Evolutionary conservation across 192 early-diverging fungal species (phyloP).

Genomic region (Polychytrium aggregatum): DNA sequence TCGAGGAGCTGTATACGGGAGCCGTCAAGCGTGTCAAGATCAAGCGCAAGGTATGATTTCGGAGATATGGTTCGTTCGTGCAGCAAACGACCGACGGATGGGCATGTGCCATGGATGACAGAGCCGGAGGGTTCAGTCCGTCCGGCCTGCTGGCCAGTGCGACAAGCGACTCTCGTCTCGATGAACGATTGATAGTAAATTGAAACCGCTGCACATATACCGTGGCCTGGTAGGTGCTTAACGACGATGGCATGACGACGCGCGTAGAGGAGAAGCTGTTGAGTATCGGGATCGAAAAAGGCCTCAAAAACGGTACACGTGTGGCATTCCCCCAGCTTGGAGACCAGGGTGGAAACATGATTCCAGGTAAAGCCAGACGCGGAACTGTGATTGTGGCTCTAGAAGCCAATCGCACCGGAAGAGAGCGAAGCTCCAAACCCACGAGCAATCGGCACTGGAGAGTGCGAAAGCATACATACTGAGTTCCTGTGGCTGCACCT

Average conservation of each 20-base stretch:
- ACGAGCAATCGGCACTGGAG: too few relatives aligned
- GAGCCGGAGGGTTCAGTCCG: too few relatives aligned
- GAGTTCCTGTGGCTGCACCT: too few relatives aligned
- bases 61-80: neutral
- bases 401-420: too few relatives aligned
- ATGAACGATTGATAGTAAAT: too few relatives aligned
- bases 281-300: conserved; percentile 34
- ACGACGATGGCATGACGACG: conserved; percentile 42
- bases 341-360: conserved; percentile 43
- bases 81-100: neutral
- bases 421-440: too few relatives aligned
- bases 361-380: conserved; percentile 29
- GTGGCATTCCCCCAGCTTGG: conserved; percentile 41
- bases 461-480: too few relatives aligned
- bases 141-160: too few relatives aligned
- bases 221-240: conserved; percentile 25
- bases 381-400: too few relatives aligned
- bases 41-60: conserved; percentile 24
- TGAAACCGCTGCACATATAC: too few relatives aligned
- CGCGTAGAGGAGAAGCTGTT: conserved; percentile 25
- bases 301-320: conserved; percentile 36
- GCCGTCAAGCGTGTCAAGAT: conserved; percentile 41
- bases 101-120: too few relatives aligned
- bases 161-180: too few relatives aligned
- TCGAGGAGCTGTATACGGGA: conserved; percentile 45